Evolutionary conservation across 2,329 filamentous ascomycete species (phyloP), one percentile per base, ranked within the genome.

Genomic region (Coniosporium tulheliwenetii): DNA sequence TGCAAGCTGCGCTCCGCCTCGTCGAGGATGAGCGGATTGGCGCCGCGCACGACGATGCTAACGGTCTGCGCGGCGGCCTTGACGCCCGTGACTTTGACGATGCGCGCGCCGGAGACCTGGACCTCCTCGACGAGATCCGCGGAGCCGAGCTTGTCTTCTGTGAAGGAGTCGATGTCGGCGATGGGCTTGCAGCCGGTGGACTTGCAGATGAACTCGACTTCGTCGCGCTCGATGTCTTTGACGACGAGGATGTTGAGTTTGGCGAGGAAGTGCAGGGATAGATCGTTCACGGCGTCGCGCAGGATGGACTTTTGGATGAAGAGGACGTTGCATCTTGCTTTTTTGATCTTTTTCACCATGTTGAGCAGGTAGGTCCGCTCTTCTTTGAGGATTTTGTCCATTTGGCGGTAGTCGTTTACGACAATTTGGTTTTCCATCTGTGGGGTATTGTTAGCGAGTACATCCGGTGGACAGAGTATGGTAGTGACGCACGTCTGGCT

Each of bases 301-400:
- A 98, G 77, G 52, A 98, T 98, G 10, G 89, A 96, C 68, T 98
- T 98, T 59, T 98, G 91, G 52, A 98, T 96, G 50, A 98, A 72
- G 36, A 96, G 78, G 36, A 98, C 91, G 55, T 98, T 98, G 69
- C 91, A 98, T 71, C 96, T 98, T 51, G 91, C 87, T 74, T 96
- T 98, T 70, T 96, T 95, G 65, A 98, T 98, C 75, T 96, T 98
- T 77, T 98, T 96, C 59, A 93, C 87, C 77, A 98, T 84, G 71
- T 96, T 96, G 44, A 98, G 75, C 48, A 98, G 77, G 65, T 98
- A 98, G 52, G 91, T 84, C 51, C 91, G 85, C 70, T 98, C 91
- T 67, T 98, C 91, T 69, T 98, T 98, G 52, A 98, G 76, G 50
- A 98, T 98, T 75, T 96, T 98, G 71, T 98, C 91, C 91, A 98